Base-by-base conservation (phyloP, 1,284 basidiomycete genomes). In the Cyathus pygmaeus region DNA sequence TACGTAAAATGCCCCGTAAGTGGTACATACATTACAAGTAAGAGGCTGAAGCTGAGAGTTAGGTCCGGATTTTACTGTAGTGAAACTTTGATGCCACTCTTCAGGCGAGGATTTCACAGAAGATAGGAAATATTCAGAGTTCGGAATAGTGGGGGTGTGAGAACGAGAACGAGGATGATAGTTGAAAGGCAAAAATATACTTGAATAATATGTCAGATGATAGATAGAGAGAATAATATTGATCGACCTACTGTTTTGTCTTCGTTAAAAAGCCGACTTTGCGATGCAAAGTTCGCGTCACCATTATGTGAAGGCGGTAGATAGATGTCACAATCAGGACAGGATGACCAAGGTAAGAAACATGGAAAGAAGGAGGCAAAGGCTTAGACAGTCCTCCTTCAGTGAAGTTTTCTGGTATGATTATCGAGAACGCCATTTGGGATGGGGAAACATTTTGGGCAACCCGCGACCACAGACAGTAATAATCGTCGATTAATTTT, bases 31-130 rank as follows among this genome's bases (percentile, higher is more conserved):
- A 72, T 87, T 82, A 62, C 82, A 82, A 50, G 85, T 71, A 13
- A 87, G 73, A 5, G 82, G 81, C 57, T 69, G 68, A 26, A 76
- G 62, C 36, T 62, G 66, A n/a, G 66, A 69, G 36, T 65, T 67
- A 24, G 64, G 58, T 55, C 76, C 75, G 4, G 73, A 76, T 54
- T 78, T 71, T 62, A 90, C 78, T 6, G 70, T 69, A 59, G 82
- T 79, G 19, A 80, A 72, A 10, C 81, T 77, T 67, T 90, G 87
- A 57, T 80, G 79, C 87, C 88, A 91, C 67, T 90, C 88, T 62
- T 89, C 89, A 13, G 89, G 89, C 11, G 77, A 75, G 0, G 76
- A 75, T 76, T 91, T 86, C 68, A 85, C 66, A 21, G 82, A 77
- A 17, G 82, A 79, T 66, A 86, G 79, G 71, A 88, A 79, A 52